Percentiles rank a stretch among this genome's conserved stretches.
Conservation (phyloP, 345 rosid species). For the Dipteronia sinensis region DNA sequence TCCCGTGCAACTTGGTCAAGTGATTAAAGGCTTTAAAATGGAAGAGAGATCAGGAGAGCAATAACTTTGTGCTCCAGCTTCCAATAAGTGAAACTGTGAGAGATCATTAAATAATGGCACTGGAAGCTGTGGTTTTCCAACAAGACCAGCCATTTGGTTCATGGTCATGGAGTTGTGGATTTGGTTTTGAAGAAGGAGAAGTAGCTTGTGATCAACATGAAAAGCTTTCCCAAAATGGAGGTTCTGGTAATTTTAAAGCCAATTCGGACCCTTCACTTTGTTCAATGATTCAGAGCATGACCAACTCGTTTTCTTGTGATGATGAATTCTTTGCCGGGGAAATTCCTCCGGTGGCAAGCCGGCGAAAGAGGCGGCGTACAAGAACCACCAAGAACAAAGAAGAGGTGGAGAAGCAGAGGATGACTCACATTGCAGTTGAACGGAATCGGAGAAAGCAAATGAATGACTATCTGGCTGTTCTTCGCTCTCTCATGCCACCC, state of each 20-base stretch:
- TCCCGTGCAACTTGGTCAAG: constrained; percentile 22
- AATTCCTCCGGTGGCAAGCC: constrained; percentile 17
- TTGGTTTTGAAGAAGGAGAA: constrained; percentile 19
- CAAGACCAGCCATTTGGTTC: constrained; percentile 29
- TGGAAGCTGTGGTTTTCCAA: constrained; percentile 40
- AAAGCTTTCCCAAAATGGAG: constrained; percentile 5
- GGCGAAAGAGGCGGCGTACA: constrained; percentile 47
- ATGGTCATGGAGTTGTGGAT: constrained; percentile 23
- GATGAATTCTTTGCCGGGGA: constrained; percentile 10
- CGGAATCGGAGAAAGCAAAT: constrained; percentile 76
- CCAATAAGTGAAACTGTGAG: not conserved
- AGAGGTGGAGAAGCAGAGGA: constrained; percentile 68
- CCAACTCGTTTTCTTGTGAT: constrained; percentile 20
- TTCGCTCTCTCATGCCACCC: constrained; percentile 63
- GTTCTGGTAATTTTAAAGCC: constrained; percentile 21
- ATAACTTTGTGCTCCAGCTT: not conserved
- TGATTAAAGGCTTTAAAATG: constrained; percentile 17
- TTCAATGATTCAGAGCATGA: constrained; percentile 14
- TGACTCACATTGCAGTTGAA: constrained; percentile 68
- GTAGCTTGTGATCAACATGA: constrained; percentile 4
- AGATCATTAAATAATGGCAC: constrained; percentile 22
- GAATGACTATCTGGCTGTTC: constrained; percentile 60
- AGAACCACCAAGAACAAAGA: constrained; percentile 43
- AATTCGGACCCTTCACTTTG: constrained; percentile 7
- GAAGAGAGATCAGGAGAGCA: not conserved